Base-by-base conservation (phyloP, 1,284 basidiomycete species). In the Tilletia walkeri region DNA sequence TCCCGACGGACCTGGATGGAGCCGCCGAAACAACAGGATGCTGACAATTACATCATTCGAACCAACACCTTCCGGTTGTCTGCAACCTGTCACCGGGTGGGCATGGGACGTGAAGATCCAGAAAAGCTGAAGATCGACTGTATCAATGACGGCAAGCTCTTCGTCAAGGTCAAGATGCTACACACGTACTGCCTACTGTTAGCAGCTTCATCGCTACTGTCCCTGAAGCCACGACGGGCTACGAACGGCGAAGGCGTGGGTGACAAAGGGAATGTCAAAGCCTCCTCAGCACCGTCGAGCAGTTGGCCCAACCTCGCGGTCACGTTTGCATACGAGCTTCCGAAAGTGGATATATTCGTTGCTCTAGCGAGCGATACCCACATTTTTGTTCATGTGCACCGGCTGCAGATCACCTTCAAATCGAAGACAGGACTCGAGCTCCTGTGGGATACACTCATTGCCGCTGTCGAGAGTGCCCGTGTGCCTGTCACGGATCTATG, bases 131-230 rank as follows among this genome's bases (percentile, higher is more conserved):
- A 82, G 12, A 74, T 77, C 16, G 63, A 54, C 30, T 67, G 73
- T 56, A 69, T 36, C 3, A 67, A 70, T 4, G 75, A 79, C 66
- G 84, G 87, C 71, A 84, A 87, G 75, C 82, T 80, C 30, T 85
- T 86, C 71, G 84, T 87, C 41, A 87, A 87, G 59, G 86, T 90
- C 76, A 88, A 89, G 74, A 85, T 95, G 47, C 88, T 89, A 14
- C 89, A 92, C 81, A 85, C 91, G 20, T 95, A 94, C 80, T 90
- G 89, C 78, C 76, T 87, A 10, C 86, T 95, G 53, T 86, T 94
- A 65, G 91, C 90, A 10, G 73, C 88, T 2, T 86, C 88, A 48
- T 88, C 88, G 0, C 67, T 91, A 50, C 87, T 85, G 73, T 84
- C 84, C 2, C 84, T 91, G 36, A 24, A 36, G 16, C 59, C 59